Base-by-base conservation (phyloP, 148 eudicot genomes). In the Polygonum maritimum region DNA sequence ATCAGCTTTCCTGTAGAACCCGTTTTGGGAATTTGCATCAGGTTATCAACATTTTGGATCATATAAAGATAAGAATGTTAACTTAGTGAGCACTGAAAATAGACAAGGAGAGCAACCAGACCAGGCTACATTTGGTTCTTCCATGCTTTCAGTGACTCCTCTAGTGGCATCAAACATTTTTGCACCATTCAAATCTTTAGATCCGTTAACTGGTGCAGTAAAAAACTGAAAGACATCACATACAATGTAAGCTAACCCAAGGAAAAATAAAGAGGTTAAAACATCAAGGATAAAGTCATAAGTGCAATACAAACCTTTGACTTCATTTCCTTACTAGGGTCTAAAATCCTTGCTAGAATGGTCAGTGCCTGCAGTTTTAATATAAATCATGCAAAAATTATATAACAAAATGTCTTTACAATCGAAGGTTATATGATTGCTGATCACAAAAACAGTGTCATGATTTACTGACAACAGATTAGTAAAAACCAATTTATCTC, bases 271-370 rank as follows among this genome's bases (percentile, higher is more conserved):
- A 38, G 71, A 13, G 45, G 45, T 65, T 11, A 67, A 36, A 26
- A 36, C 45, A 35, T 65, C 3, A 67, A 67, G 71, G 44, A 8
- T 15, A 26, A 26, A 26, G 31, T 26, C 31, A 26, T 26, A 67
- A 35, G 71, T 67, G 21, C 38, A 45, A 36, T 35, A 78, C 83
- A 76, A 71, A 89, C 98, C 92, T 89, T 88, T 76, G 84, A 82
- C 81, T 83, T 90, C 88, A 88, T 78, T 78, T 89, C 92, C 82
- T 81, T 89, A 81, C 78, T 81, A 69, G 96, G 96, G 75, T 93
- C 98, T 74, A 86, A 80, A 69, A 93, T 87, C 84, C 92, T 88
- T 48, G 90, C 83, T 73, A 93, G 89, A 77, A 93, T 88, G 69
- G 83, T 84, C 79, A 93, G 57, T 40, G 80, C 79, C 98, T 92